Percentiles rank a stretch among this genome's conserved stretches.
Evolutionary conservation across 2,329 filamentous ascomycete genomes (phyloP).

Genomic region (Colletotrichum tropicicola): DNA sequence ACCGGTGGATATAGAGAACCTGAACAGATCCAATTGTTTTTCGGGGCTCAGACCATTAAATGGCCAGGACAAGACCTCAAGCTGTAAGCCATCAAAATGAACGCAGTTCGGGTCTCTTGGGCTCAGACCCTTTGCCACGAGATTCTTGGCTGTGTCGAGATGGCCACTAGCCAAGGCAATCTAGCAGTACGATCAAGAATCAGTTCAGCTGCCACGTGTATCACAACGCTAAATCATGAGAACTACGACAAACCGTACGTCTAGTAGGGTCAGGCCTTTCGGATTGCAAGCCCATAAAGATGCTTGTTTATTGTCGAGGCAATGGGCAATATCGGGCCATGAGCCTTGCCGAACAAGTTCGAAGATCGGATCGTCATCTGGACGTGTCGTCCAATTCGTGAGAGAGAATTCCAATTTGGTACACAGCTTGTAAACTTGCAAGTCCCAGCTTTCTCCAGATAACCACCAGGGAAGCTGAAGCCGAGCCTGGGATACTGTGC

Average conservation of each 20-base stretch:
- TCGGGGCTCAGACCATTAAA: background rate
- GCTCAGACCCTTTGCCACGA: background rate
- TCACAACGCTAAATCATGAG: no score
- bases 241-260: background rate
- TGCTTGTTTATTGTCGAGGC: background rate
- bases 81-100: background rate
- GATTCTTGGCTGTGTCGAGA: background rate
- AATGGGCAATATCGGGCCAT: rapidly evolving
- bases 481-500: background rate
- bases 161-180: background rate
- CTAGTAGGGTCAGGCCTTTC: background rate
- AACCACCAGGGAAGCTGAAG: constrained; percentile 16
- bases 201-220: no score
- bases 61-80: no score
- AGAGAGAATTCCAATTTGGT: background rate
- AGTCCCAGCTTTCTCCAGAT: background rate
- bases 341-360: rapidly evolving
- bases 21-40: background rate
- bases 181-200: no score
- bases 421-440: background rate
- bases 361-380: background rate
- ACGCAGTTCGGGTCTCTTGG: background rate
- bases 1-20: background rate
- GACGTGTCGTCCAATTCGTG: background rate
- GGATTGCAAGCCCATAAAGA: background rate